These are phyloP conservation scores for Xylariomycetidae sp. DNA, from an alignment of 2,329 filamentous ascomycete species.

Conservation along the genomic window DNA sequence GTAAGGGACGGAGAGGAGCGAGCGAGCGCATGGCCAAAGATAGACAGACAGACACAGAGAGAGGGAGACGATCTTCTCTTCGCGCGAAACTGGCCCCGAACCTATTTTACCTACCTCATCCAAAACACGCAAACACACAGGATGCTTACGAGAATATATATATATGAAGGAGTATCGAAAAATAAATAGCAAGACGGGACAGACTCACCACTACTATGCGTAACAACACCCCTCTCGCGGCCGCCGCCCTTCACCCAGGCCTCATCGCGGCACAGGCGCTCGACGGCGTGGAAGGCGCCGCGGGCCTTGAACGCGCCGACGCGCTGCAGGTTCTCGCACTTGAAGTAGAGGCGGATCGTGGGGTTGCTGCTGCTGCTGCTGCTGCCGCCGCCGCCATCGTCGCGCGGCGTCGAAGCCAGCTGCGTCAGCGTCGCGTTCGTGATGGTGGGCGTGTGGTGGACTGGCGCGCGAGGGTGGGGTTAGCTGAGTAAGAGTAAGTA, in stretches of 20 bases:
- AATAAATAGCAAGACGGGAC: no score
- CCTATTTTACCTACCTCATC: no score
- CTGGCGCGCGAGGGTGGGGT: constrained; percentile 17
- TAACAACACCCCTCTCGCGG: constrained; percentile 66
- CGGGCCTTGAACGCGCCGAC: constrained; percentile 90
- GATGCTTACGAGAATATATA: no score
- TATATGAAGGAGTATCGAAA: no score
- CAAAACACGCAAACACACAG: no score
- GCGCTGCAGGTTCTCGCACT: constrained; percentile 89
- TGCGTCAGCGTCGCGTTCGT: constrained; percentile 69
- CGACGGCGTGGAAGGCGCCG: constrained; percentile 82
- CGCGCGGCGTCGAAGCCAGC: constrained; percentile 67
- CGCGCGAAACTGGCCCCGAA: no score
- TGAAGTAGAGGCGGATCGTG: constrained; percentile 75
- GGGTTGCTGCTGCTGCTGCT: constrained; percentile 35
- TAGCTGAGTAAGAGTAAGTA: no score
- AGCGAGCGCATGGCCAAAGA: no score
- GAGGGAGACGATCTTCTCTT: no score
- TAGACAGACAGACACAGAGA: no score
- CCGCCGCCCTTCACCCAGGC: constrained; percentile 57
- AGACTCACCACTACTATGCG: constrained; percentile 79
- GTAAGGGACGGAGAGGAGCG: no score
- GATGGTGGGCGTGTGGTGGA: constrained; percentile 79
- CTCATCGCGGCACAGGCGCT: constrained; percentile 57
- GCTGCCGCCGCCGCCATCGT: neutral